A percentile compares a stretch with the other conserved stretches of the same genome.
Evolutionary conservation across 208 protist species (phyloP).

Genomic region (Crithidia sp.): DNA sequence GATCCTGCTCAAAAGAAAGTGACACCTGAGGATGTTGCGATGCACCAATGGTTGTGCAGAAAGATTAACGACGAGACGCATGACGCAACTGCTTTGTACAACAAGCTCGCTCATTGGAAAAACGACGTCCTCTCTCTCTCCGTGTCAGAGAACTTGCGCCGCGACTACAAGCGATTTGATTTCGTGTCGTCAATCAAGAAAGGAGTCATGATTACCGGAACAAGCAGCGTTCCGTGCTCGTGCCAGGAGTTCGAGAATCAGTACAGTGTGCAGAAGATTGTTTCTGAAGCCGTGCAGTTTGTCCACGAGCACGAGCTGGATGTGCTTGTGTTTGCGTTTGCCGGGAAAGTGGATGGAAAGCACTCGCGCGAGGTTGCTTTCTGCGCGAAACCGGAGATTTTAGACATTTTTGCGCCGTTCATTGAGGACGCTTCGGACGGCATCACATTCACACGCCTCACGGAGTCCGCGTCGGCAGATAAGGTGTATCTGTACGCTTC

Average conservation of each 20-base stretch:
- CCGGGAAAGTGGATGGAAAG: conserved; percentile 57
- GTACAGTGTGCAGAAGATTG: conserved; percentile 36
- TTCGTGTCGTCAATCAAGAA: conserved; percentile 30
- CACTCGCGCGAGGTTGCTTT: conserved; percentile 68
- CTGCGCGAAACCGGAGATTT: conserved; percentile 36
- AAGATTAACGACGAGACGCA: conserved; percentile 12
- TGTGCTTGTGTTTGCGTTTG: conserved; percentile 64
- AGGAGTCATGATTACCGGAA: conserved; percentile 48
- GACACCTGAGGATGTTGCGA: conserved; percentile 66
- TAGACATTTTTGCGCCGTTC: conserved; percentile 53
- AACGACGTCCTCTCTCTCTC: conserved; percentile 75
- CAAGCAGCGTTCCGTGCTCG: conserved; percentile 79
- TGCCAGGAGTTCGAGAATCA: conserved; percentile 50
- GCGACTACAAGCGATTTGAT: conserved; percentile 85
- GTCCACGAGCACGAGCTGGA: conserved; percentile 51
- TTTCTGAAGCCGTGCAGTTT: conserved; percentile 45
- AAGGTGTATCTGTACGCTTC: conserved; percentile 34
- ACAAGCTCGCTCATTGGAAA: conserved; percentile 71
- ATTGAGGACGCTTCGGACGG: conserved; percentile 31
- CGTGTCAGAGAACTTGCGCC: conserved; percentile 67
- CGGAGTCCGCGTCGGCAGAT: conserved; percentile 15
- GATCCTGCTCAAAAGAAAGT: conserved; percentile 74
- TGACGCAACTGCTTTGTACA: conserved; percentile 42
- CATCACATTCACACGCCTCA: conserved; percentile 43
- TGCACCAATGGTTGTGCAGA: conserved; percentile 52